Conservation (phyloP, 2,329 filamentous ascomycete genomes). For the Scleromitrula shiraiana region DNA sequence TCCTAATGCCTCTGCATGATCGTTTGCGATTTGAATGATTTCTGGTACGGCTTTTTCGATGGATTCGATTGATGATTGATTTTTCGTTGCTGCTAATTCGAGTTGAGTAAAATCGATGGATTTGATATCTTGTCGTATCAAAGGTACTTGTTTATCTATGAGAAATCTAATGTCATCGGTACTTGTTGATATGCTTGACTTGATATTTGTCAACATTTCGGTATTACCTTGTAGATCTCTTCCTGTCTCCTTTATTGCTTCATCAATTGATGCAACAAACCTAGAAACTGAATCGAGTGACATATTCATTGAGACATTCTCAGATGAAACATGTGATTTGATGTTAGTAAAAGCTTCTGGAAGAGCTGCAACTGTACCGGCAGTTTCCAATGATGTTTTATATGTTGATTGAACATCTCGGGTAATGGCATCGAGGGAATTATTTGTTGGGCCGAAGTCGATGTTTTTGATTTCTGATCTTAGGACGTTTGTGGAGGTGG, state of each 20-base stretch:
- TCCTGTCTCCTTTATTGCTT: constrained; percentile 10
- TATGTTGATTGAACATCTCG: constrained; percentile 10
- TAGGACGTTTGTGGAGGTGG: constrained; percentile 9
- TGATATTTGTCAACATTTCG: constrained; percentile 10
- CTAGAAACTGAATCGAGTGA: constrained; percentile 9
- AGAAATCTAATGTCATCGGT: constrained; percentile 11
- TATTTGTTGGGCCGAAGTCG: constrained; percentile 7
- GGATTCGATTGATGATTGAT: constrained; percentile 5
- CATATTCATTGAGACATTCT: constrained; percentile 9
- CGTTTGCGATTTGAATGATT: constrained; percentile 8
- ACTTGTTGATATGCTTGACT: constrained; percentile 10
- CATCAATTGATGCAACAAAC: constrained; percentile 10
- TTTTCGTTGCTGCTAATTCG: constrained; percentile 4
- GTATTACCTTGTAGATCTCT: constrained; percentile 10
- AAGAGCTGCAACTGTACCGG: neutral
- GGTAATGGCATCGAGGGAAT: constrained; percentile 11
- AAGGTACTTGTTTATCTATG: constrained; percentile 11
- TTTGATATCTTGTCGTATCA: constrained; percentile 12
- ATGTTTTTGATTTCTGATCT: constrained; percentile 12
- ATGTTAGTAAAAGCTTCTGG: constrained; percentile 11
- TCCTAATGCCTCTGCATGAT: constrained; percentile 7
- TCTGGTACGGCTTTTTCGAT: constrained; percentile 8
- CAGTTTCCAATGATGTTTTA: constrained; percentile 1
- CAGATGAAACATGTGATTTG: constrained; percentile 6
- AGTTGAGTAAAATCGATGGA: constrained; percentile 10